Evolutionary conservation across 139 green algal genomes (phyloP), one percentile per base, ranked within the genome.

Genomic region (Closterium sp.): DNA sequence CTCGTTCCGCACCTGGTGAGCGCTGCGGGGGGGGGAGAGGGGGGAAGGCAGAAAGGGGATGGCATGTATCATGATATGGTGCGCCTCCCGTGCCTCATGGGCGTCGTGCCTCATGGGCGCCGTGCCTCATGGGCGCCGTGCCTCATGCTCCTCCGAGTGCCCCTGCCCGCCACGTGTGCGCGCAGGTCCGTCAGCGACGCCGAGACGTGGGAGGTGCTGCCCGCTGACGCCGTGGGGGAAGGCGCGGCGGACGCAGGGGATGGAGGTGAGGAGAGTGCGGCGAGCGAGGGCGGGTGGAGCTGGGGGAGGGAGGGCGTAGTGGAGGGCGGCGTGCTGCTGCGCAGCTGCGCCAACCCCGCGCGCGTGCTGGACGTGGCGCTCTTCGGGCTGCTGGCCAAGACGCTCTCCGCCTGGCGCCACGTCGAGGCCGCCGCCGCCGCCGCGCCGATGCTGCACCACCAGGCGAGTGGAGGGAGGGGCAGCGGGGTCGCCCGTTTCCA

Each of bases 311-410:
- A 33, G 7, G 83, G 83, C 83, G 83, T 86, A 23, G 83, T 86
- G 83, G 83, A 86, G 83, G 83, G 83, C 30, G 83, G 30, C 16
- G 83, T 86, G 83, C 30, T 86, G 83, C 83, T 86, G 83, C 83
- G 30, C 30, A 86, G 83, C 83, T 86, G 83, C 83, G 30, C 83
- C 6, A 32, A 28, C 83, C 83, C 83, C 30, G 83, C 83, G 83
- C 30, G 30, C 30, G 30, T 34, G 83, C 83, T 86, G 83, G 30
- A 86, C 83, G 83, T 86, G 30, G 30, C n/a, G 30, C n/a, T 86
- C 6, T 86, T 32, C 8, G 83, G 83, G 7, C 83, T 86, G 28
- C 83, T 86, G 19, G 83, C 83, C 83, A 86, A 86, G 83, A 86
- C 83, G 83, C 30, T 86, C 30, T 86, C 83, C 83, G 30, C 83